These are phyloP conservation scores for Pestalotiopsis fici DNA, from an alignment of 2,329 filamentous ascomycete species.

Conservation along the genomic window DNA sequence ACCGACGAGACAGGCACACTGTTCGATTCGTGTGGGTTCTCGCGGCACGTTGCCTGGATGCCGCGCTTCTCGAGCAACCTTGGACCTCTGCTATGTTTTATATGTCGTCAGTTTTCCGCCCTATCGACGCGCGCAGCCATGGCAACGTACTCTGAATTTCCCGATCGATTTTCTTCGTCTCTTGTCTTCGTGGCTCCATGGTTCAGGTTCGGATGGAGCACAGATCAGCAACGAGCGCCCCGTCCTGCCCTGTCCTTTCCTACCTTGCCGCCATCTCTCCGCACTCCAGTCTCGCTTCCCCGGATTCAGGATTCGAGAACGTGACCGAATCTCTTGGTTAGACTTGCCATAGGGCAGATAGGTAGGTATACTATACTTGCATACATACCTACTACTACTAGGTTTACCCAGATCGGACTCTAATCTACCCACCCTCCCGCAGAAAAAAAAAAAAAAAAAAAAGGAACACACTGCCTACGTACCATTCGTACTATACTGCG, in stretches of 20 bases:
- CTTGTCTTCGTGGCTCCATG: no score
- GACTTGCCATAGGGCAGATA: not conserved
- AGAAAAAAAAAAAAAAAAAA: no score
- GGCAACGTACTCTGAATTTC: not conserved
- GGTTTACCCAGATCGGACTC: not conserved
- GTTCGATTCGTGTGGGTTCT: not conserved
- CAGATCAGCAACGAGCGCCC: not conserved
- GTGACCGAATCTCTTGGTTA: not conserved
- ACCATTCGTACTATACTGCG: not conserved
- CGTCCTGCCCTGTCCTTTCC: not conserved
- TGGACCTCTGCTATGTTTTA: not conserved
- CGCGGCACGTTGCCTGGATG: not conserved
- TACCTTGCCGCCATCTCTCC: not conserved
- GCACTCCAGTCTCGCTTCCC: not conserved
- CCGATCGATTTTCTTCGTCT: not conserved
- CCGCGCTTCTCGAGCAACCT: not conserved
- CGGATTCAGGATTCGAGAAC: not conserved
- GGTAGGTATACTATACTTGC: no score
- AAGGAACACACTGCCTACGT: not conserved
- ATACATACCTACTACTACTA: not conserved
- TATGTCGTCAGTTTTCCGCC: slow-evolving; percentile 6
- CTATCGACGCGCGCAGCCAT: not conserved
- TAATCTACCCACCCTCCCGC: not conserved
- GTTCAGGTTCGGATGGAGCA: not conserved
- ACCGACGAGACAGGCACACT: no score